phyloP scores from a whole-genome alignment of 345 rosid species.

The Melaleuca quinquenervia region DNA sequence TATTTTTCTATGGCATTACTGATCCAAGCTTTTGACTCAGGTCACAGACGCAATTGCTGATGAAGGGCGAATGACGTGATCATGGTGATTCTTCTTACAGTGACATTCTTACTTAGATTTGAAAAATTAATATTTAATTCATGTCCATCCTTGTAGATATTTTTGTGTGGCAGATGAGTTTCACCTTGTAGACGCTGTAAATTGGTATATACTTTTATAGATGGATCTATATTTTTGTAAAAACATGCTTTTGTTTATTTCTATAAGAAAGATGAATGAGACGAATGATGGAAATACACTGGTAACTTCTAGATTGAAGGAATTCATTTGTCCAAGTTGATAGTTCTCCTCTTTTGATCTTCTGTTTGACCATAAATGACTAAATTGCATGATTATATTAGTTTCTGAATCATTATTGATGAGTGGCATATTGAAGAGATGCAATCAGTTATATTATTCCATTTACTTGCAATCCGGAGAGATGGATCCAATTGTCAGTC shows the following conservation, averaged over 20 bases:
- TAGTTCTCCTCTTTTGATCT: not conserved
- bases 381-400: not conserved
- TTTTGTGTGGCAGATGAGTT: constrained; percentile 48
- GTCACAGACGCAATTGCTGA: constrained; percentile 17
- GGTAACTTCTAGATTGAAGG: not conserved
- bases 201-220: not conserved
- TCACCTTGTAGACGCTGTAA: constrained; percentile 34
- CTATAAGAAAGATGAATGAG: not conserved
- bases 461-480: not conserved
- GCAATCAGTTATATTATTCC: not conserved
- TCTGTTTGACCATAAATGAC: not conserved
- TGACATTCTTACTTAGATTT: constrained; percentile 8
- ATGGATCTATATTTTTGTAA: not conserved
- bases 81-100: constrained; percentile 10
- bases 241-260: not conserved
- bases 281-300: not conserved
- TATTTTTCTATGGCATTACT: not conserved
- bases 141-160: constrained; percentile 26
- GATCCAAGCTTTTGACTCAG: constrained; percentile 27
- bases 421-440: not conserved
- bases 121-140: constrained; percentile 18
- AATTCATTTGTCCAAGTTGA: not conserved
- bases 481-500: not conserved
- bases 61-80: constrained; percentile 8
- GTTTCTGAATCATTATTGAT: not conserved